Percentiles rank a stretch among this genome's conserved stretches.
These are phyloP conservation scores for Macrophomina pseudophaseolina DNA, from an alignment of 2,329 filamentous ascomycete species.

Conservation along the genomic window DNA sequence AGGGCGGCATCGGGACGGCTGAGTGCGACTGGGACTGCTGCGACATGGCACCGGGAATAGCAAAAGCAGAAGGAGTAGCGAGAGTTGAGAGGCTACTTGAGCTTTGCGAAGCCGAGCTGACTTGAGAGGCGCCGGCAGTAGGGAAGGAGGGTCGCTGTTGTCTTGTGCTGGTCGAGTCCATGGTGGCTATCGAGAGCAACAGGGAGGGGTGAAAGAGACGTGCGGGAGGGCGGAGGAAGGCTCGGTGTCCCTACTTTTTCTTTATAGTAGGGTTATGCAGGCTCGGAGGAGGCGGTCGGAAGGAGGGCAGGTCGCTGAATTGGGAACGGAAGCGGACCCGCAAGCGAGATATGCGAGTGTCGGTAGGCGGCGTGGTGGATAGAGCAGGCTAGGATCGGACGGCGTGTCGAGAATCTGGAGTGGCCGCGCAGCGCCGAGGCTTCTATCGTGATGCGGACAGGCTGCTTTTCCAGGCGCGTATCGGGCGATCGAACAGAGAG, in stretches of 20 bases:
- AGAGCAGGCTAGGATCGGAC: background rate
- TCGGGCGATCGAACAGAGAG: slow-evolving; percentile 8
- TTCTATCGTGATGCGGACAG: background rate
- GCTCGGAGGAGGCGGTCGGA: slow-evolving; percentile 9
- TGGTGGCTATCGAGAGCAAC: background rate
- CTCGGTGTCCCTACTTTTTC: slow-evolving; percentile 13
- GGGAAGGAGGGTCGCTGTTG: slow-evolving; percentile 27
- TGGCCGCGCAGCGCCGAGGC: slow-evolving; percentile 2
- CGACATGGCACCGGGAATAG: slow-evolving; percentile 28
- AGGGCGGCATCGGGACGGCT: slow-evolving; percentile 35
- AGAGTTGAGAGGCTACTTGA: slow-evolving; percentile 51
- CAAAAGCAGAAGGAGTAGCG: slow-evolving; percentile 30
- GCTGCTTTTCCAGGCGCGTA: background rate
- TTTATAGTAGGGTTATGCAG: slow-evolving; percentile 8
- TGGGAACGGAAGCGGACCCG: slow-evolving; percentile 21
- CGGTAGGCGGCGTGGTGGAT: slow-evolving; percentile 2
- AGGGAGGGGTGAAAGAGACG: background rate
- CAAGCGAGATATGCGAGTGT: slow-evolving; percentile 17
- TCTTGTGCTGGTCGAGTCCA: slow-evolving; percentile 23
- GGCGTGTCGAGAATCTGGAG: slow-evolving; percentile 19
- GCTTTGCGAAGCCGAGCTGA: slow-evolving; percentile 45
- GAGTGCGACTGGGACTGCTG: slow-evolving; percentile 14
- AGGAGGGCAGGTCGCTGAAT: slow-evolving; percentile 6
- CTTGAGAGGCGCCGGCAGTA: slow-evolving; percentile 19
- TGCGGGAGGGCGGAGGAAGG: background rate